Base-by-base conservation (phyloP, 2,329 filamentous ascomycete species). In the Arthrobotrys entomopaga region DNA sequence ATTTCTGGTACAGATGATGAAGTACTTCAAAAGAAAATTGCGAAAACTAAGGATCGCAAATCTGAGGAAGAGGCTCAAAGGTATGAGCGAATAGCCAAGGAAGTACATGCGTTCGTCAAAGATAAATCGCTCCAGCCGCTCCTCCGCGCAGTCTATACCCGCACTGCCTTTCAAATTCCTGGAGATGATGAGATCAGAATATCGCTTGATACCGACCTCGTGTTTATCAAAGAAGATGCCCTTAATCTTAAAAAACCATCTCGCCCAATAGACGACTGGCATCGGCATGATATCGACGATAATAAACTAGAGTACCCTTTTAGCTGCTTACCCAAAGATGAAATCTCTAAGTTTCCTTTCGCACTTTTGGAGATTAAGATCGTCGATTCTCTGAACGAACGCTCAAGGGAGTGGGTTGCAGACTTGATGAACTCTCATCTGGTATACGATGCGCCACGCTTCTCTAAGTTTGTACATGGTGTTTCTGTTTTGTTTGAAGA, bases 391-490 rank as follows among this genome's bases (percentile, higher is more conserved):
- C 83, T 79, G 46, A 86, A 84, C 77, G 82, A 82, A 56, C 86
- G 87, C 77, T 93, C 91, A 81, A 88, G 89, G 65, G 90, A 91
- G 3, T 99, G 95, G 95, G 85, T 98, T 38, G 88, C 93, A 77
- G 95, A 99, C 78, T 84, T 99, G 77, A 97, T 96, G 88, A 86
- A 87, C 60, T 97, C 93, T 3, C 94, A 99, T 81, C 86, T 99
- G 3, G 91, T 99, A 76, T 93, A 97, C 80, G 89, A 93, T 52
- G 89, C 91, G 0, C 92, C 93, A 0, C 88, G 91, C 58, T 99
- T 99, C 83, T 97, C 93, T 79, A 99, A 99, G 81, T 99, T 98
- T 78, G 91, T 96, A 1, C 94, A 99, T 79, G 95, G 95, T 75
- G 89, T 96, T 3, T 93, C 94, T 6, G 89, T 90, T 43, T 85